Percentiles rank a stretch among this genome's conserved stretches.
phyloP scores from a whole-genome alignment of 768 basidiomycete genomes.

The Boletus barrowsii region DNA sequence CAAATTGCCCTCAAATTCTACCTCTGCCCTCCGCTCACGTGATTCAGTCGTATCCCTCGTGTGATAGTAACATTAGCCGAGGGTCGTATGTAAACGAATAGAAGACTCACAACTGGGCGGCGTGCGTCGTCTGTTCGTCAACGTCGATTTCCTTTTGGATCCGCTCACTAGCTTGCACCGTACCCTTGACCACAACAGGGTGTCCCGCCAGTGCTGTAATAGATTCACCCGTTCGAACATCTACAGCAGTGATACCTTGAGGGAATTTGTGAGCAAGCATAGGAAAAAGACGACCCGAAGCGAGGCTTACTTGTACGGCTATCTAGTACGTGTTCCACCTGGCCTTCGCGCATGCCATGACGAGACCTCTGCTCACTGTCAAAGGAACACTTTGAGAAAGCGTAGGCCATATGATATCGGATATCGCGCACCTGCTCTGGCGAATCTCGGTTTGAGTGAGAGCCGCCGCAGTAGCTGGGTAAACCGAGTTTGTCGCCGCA shows the following conservation, averaged over 20 bases:
- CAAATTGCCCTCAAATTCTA: not conserved
- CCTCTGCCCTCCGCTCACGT: not conserved
- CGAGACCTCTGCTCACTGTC: not conserved
- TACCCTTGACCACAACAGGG: not conserved
- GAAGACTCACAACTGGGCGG: constrained; percentile 1
- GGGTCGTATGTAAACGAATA: not conserved
- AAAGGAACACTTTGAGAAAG: not conserved
- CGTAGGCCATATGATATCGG: not conserved
- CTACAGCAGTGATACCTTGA: not conserved
- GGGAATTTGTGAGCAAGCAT: not conserved
- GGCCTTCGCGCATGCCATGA: not conserved
- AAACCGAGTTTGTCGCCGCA: too few relatives aligned
- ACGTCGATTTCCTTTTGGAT: not conserved
- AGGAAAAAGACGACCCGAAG: not conserved
- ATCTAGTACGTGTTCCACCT: not conserved
- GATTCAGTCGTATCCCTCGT: not conserved
- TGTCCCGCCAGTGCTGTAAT: not conserved
- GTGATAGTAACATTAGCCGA: not conserved
- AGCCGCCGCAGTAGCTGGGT: too few relatives aligned
- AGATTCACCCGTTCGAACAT: not conserved
- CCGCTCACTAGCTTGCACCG: not conserved
- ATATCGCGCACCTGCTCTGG: not conserved
- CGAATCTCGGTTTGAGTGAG: not conserved
- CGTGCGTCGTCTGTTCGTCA: not conserved
- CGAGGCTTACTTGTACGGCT: not conserved